Conservation (phyloP, 345 rosid genomes). For the Geranium rotundifolium region DNA sequence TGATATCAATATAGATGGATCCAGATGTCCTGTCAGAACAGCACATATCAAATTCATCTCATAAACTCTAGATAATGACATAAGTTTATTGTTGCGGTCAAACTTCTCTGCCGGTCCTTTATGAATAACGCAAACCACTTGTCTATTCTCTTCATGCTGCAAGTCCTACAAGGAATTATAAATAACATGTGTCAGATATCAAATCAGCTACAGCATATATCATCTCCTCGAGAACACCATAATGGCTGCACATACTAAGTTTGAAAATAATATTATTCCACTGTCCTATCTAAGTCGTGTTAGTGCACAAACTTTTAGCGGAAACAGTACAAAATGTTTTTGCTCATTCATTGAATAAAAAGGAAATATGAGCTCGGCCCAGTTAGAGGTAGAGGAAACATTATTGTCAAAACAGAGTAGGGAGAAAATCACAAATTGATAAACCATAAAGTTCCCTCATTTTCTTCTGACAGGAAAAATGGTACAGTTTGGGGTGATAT, state of each 20-base stretch:
- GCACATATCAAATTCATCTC: constrained; percentile 66
- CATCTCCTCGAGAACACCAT: neutral
- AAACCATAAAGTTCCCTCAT: neutral
- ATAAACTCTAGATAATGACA: constrained; percentile 42
- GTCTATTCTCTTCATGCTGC: constrained; percentile 30
- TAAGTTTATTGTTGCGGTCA: constrained; percentile 32
- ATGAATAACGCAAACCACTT: constrained; percentile 43
- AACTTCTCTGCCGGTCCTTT: constrained; percentile 38
- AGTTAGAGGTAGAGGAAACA: neutral
- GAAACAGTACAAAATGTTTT: neutral
- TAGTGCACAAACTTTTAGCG: neutral
- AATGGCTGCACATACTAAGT: neutral
- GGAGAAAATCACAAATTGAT: neutral
- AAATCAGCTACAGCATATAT: neutral
- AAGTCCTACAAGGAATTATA: constrained; percentile 30
- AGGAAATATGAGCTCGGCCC: neutral
- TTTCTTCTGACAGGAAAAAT: neutral
- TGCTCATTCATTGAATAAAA: too few species aligned
- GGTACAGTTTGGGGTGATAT: neutral
- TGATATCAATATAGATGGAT: constrained; percentile 37
- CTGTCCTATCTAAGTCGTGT: too few species aligned
- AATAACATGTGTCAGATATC: neutral
- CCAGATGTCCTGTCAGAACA: constrained; percentile 55
- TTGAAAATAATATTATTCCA: neutral
- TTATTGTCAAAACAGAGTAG: neutral